Evolutionary conservation across 768 basidiomycete genomes (phyloP).

Genomic region (Solioccasus polychromus): DNA sequence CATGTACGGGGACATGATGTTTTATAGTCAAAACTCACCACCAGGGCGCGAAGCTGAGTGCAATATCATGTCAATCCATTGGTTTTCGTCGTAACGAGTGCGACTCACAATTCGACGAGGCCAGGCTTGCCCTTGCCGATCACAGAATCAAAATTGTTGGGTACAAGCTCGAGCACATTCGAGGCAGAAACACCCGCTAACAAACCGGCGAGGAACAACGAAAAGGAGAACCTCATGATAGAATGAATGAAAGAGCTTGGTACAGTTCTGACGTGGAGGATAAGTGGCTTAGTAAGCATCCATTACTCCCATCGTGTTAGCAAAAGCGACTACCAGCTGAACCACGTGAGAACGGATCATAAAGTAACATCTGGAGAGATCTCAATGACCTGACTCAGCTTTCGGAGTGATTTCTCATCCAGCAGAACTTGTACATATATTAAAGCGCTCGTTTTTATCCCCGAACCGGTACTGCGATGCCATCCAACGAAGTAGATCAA

Average conservation of each 20-base stretch:
- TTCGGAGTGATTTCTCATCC: conserved; percentile 25
- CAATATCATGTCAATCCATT: conserved; percentile 1
- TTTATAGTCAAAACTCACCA: conserved; percentile 58
- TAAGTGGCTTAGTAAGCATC: conserved; percentile 22
- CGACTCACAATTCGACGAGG: conserved; percentile 85
- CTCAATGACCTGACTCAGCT: conserved; percentile 13
- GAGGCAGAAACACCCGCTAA: conserved; percentile 62
- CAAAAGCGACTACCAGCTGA: not conserved
- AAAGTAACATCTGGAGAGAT: not conserved
- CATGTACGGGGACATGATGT: not conserved
- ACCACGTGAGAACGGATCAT: not conserved
- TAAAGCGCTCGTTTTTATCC: not conserved
- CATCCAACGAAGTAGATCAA: conserved; percentile 37
- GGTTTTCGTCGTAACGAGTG: not conserved
- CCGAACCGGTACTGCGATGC: conserved; percentile 15
- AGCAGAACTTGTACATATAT: not conserved
- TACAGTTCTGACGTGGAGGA: conserved; percentile 31
- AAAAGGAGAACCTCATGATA: conserved; percentile 57
- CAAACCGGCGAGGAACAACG: conserved; percentile 54
- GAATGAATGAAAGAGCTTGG: conserved; percentile 19
- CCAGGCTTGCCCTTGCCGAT: conserved; percentile 81
- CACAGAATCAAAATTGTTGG: conserved; percentile 70
- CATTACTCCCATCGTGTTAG: not conserved
- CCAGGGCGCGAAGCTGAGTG: conserved; percentile 78
- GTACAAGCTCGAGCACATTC: conserved; percentile 78